Base-by-base conservation (phyloP, 768 basidiomycete species). In the Suillus weaverae region DNA sequence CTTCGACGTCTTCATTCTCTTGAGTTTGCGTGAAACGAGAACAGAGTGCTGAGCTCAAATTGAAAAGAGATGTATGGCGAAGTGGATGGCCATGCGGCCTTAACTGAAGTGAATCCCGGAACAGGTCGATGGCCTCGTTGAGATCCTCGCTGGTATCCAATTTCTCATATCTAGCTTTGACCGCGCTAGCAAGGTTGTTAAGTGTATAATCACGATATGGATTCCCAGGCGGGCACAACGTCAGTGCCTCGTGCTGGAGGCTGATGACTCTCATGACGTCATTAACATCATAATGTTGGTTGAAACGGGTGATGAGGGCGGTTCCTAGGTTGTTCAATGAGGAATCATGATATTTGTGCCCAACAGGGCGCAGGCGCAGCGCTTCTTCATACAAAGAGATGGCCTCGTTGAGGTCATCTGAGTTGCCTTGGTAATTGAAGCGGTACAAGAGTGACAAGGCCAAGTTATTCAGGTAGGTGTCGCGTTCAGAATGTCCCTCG, bases 361-460 rank as follows among this genome's bases (percentile, higher is more conserved):
- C 50, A 16, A 32, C 51, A 32, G 51, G 30, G 30, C 18, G 4
- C 16, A 53, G 30, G 51, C 30, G 4, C 9, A 53, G 9, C 1
- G 30, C 16, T 51, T 51, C 16, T 10, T 51, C 16, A 16, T 18
- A 18, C 30, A 51, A 9, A 10, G 50, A 51, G 16, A 51, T 32
- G 16, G 16, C 30, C 16, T 51, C 50, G 5, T 48, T 7, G 22
- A 48, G 22, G 46, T 48, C 46, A 48, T 48, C 2, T 13, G 6
- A 18, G 8, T 30, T 18, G 30, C 30, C 4, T 32, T 51, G 50
- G 16, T 51, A 30, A 10, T 18, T 0, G 50, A 51, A 51, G 16
- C 50, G 30, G 16, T 1, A 9, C 1, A 0, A 0, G 30, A 51
- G 4, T 51, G 30, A 51, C 0, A 0, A 9, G 8, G 16, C 50